phyloP scores from a whole-genome alignment of 129 eudicot species.

The Kitagawia praeruptora region DNA sequence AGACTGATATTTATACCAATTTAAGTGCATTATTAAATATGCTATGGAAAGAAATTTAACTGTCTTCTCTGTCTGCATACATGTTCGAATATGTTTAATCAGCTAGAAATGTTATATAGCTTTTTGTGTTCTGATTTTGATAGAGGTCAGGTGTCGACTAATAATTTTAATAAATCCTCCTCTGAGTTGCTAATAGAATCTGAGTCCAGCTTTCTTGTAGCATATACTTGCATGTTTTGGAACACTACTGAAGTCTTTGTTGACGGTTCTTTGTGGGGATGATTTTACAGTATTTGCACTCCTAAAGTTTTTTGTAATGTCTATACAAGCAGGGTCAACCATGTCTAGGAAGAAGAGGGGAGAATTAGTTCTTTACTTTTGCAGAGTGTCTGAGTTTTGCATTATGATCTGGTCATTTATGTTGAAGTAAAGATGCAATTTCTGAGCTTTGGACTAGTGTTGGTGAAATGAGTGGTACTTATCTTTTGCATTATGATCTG shows the following conservation, averaged over 20 bases:
- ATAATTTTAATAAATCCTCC: constrained; percentile 19
- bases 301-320: too few species aligned
- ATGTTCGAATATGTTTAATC: neutral
- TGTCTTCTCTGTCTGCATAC: neutral
- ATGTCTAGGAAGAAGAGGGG: neutral
- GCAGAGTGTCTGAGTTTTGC: neutral
- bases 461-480: too few species aligned
- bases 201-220: constrained; percentile 16
- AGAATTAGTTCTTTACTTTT: neutral
- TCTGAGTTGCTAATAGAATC: constrained; percentile 45
- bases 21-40: neutral
- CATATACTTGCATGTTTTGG: constrained; percentile 44
- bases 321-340: neutral
- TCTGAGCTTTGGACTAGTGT: neutral
- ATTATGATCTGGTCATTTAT: neutral
- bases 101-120: neutral
- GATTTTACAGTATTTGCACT: constrained; percentile 8
- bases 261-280: constrained; percentile 36
- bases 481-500: neutral
- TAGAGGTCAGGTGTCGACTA: too few species aligned
- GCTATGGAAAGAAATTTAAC: neutral
- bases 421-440: neutral
- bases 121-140: neutral
- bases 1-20: neutral
- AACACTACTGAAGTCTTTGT: constrained; percentile 28